A percentile compares a stretch with the other conserved stretches of the same genome.
Evolutionary conservation across 257 asterid species (phyloP).

Genomic region (Solanum sitiens): DNA sequence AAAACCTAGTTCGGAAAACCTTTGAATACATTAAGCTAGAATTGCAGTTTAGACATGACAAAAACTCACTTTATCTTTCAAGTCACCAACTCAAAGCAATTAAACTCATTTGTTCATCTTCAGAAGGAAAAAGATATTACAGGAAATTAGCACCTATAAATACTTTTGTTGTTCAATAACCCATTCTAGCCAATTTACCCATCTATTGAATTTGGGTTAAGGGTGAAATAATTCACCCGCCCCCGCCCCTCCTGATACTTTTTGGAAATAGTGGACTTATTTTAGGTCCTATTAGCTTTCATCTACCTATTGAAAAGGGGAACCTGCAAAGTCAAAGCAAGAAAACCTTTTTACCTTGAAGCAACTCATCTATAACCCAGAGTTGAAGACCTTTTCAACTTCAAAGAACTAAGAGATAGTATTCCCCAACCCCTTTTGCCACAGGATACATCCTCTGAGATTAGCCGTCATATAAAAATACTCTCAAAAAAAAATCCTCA

Average conservation of each 20-base stretch:
- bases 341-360: neutral
- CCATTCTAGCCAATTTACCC: neutral
- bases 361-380: neutral
- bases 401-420: neutral
- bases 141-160: neutral
- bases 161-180: neutral
- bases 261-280: neutral
- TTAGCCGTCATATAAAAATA: neutral
- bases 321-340: neutral
- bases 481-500: neutral
- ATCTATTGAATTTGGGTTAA: neutral
- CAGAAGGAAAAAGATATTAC: neutral
- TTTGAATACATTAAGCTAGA: neutral
- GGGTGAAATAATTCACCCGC: neutral
- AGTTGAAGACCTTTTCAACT: neutral
- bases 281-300: neutral
- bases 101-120: neutral
- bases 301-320: neutral
- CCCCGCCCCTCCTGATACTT: neutral
- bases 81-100: neutral
- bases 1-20: neutral
- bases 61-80: neutral
- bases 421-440: neutral
- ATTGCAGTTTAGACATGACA: neutral
- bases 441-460: neutral